Evolutionary conservation across 1,284 basidiomycete genomes (phyloP), one percentile per base, ranked within the genome.

Genomic region (Stereum hirsutum): DNA sequence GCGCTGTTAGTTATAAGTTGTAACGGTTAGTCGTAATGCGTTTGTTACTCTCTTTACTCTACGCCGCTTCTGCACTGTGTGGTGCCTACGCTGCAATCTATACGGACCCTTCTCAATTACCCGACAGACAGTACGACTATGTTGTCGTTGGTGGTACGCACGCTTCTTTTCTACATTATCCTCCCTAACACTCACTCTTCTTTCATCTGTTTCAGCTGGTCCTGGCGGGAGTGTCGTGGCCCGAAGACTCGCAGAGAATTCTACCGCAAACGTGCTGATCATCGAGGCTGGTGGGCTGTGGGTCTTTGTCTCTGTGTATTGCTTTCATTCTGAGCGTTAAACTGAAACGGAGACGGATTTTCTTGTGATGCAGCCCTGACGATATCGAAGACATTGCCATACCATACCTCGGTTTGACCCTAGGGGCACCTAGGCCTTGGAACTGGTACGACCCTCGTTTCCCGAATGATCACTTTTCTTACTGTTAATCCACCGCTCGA

Each of bases 211-310:
- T 28, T 12, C 28, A 45, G 48, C 41, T 33, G 48, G 48, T 25
- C 17, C 51, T 25, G 53, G 51, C 5, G 54, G 54, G 14, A 36
- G 44, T 26, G 44, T 48, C 14, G 34, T 54, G 24, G 54, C 53
- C 4, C 47, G 33, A 10, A 46, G 53, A 4, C 52, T 56, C 2
- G 47, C 53, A 2, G 53, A 54, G 46, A 38, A 49, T 32, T 25
- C 49, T 3, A 10, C 21, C 6, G 35, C 32, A 1, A 46, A 46
- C 6, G 54, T 56, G 4, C 50, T 54, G 14, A 35, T 56, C 20
- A 45, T 56, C 26, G 54, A 56, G 33, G 54, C 54, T 21, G 54
- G n/a, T n/a, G n/a, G n/a, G 54, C 10, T n/a, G 34, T 17, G 35
- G 28, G 43, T 34, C 10, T 21, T 21, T 20, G 7, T 8, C 6